A percentile compares a stretch with the other conserved stretches of the same genome.
These are phyloP conservation scores for Cyclotella baltica DNA, from an alignment of 108 stramenopile species.

Conservation along the genomic window DNA sequence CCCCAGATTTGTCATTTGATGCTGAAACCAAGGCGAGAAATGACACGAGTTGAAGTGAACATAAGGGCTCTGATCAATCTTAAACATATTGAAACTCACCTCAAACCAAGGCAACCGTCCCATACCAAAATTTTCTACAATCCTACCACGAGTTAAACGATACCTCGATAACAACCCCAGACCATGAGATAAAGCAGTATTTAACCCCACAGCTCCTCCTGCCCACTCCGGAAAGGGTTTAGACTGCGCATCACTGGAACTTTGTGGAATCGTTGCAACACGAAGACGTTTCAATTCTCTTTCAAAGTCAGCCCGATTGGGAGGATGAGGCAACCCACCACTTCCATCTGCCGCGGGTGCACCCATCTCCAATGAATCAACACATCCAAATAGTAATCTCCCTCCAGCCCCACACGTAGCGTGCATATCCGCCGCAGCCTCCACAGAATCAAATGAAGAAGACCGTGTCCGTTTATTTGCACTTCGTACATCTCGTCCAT, in stretches of 20 bases:
- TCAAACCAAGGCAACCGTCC: slow-evolving; percentile 76
- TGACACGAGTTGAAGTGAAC: too few relatives aligned
- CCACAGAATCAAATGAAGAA: slow-evolving; percentile 15
- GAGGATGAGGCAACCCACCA: slow-evolving; percentile 33
- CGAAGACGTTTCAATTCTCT: slow-evolving; percentile 69
- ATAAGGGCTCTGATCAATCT: too few relatives aligned
- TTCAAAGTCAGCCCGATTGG: slow-evolving; percentile 71
- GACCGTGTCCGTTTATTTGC: slow-evolving; percentile 26
- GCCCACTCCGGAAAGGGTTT: slow-evolving; percentile 76
- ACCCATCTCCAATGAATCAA: slow-evolving; percentile 19
- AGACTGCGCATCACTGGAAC: slow-evolving; percentile 14
- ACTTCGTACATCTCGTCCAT: slow-evolving; percentile 24
- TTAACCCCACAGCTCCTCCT: slow-evolving; percentile 77
- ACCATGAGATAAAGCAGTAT: slow-evolving; percentile 74
- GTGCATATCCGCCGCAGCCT: slow-evolving; percentile 27
- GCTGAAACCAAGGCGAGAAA: slow-evolving; percentile 70
- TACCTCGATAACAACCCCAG: slow-evolving; percentile 79
- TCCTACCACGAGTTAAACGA: slow-evolving; percentile 62
- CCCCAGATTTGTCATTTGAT: slow-evolving; percentile 36
- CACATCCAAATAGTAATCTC: slow-evolving; percentile 74
- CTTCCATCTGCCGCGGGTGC: background rate
- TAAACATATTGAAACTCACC: too few relatives aligned
- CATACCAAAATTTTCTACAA: slow-evolving; percentile 83
- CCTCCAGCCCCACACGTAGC: slow-evolving; percentile 79
- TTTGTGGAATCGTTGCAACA: slow-evolving; percentile 46